Evolutionary conservation across 2,329 filamentous ascomycete species (phyloP).

Genomic region (Phyllosticta paracitricarpa): DNA sequence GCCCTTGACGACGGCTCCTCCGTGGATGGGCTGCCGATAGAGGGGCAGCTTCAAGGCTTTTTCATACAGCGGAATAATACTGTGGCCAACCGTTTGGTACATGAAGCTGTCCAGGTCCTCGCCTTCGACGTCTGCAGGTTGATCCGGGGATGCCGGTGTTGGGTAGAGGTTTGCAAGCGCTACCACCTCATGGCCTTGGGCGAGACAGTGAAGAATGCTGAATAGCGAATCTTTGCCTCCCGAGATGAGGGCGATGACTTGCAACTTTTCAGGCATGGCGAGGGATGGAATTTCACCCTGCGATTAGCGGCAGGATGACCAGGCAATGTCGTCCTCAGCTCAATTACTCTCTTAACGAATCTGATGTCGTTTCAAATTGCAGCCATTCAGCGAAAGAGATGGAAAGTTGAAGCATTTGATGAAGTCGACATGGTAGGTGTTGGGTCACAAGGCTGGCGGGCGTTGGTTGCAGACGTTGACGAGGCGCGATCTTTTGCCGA

Average conservation of each 20-base stretch:
- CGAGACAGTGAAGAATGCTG: constrained; percentile 79
- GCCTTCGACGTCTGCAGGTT: constrained; percentile 30
- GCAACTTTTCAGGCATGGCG: constrained; percentile 4
- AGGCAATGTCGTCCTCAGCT: not conserved
- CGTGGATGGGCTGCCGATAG: constrained; percentile 68
- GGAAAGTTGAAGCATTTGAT: not conserved
- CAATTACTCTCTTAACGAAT: not conserved
- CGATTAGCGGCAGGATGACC: not conserved
- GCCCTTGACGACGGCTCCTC: constrained; percentile 58
- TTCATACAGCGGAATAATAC: constrained; percentile 75
- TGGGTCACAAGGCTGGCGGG: not conserved
- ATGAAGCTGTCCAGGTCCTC: constrained; percentile 92
- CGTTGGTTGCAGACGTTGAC: not conserved
- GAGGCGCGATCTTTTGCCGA: not conserved
- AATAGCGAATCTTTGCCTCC: constrained; percentile 97
- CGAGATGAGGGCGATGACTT: constrained; percentile 87
- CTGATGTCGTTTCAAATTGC: not conserved
- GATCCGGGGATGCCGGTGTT: constrained; percentile 18
- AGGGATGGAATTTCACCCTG: constrained; percentile 19
- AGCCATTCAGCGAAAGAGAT: not conserved
- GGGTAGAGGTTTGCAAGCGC: constrained; percentile 86
- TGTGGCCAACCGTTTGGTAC: constrained; percentile 96
- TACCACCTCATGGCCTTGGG: constrained; percentile 74
- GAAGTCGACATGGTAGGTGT: not conserved
- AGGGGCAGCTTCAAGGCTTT: constrained; percentile 70